Base-by-base conservation (phyloP, 2,329 filamentous ascomycete species). In the Venturia pyrina region DNA sequence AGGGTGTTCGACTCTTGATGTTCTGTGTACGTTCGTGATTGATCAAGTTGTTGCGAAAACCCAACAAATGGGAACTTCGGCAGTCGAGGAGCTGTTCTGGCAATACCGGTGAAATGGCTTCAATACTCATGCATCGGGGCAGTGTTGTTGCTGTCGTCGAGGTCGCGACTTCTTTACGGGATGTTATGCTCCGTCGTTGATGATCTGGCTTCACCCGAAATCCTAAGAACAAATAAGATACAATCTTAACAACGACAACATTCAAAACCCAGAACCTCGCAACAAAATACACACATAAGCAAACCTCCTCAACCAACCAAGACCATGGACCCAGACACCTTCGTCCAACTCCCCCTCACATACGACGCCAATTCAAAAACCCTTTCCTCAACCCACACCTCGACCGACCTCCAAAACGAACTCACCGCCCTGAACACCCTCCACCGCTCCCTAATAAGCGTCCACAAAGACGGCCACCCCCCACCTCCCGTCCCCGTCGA, bases 401-500 rank as follows among this genome's bases (percentile, higher is more conserved):
- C 79, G 67, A 70, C 73, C 56, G 71, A 70, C 68, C 75, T 81
- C 46, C 67, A 70, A 59, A 70, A 72, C 67, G 79, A 82, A 68
- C 86, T 97, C 70, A 78, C 83, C 43, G 80, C 86, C 53, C 86
- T 98, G 68, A 97, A 96, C 82, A 74, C 77, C 63, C 85, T 97
- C 63, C 90, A 96, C 85, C 86, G 87, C 70, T 77, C 84, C 56
- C 85, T 98, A 68, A 81, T 95, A 71, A 78, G 79, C 66, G 82
- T 91, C 24, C 53, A 59, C 53, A 59, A 59, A 59, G 53, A 59
- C 32, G 53, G 53, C 1, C 53, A 34, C 53, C 93, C 93, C 0
- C 92, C 93, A 5, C 89, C 93, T 0, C 95, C 95, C 0, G 84
- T 96, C 53, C 93, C 93, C 67, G 88, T 97, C 68, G 96, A 96